Evolutionary conservation across 495 filamentous ascomycete species (phyloP).

Genomic region (Barbatosphaeria neglecta): DNA sequence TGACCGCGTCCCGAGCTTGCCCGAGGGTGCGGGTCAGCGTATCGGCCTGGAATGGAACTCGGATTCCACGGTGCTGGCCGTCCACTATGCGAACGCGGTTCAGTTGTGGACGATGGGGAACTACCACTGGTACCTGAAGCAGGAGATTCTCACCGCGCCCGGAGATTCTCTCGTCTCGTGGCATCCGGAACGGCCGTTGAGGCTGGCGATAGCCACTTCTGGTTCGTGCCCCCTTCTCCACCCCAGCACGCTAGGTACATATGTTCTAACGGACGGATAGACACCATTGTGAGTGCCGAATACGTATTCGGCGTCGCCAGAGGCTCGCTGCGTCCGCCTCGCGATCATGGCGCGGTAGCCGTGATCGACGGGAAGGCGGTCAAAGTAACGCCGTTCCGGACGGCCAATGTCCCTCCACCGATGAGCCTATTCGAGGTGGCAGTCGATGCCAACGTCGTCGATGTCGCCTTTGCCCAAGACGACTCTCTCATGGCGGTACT

Average conservation of each 20-base stretch:
- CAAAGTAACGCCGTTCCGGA: conserved; percentile 74
- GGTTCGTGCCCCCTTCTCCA: conserved; percentile 20
- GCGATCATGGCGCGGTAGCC: conserved; percentile 70
- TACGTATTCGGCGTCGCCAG: conserved; percentile 56
- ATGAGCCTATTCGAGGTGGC: conserved; percentile 74
- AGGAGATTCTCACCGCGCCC: conserved; percentile 51
- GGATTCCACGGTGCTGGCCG: conserved; percentile 83
- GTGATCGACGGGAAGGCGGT: conserved; percentile 78
- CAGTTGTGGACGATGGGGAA: conserved; percentile 97
- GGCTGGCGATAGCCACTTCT: conserved; percentile 39
- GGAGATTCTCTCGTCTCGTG: conserved; percentile 38
- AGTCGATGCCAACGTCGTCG: conserved; percentile 50
- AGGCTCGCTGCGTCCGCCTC: conserved; percentile 55
- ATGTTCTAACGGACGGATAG: conserved; percentile 24
- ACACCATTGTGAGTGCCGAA: conserved; percentile 48
- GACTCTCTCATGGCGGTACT: conserved; percentile 62
- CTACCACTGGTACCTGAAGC: conserved; percentile 98
- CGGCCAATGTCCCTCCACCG: conserved; percentile 80
- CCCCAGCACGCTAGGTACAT: too few species aligned
- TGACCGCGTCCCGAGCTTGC: conserved; percentile 17
- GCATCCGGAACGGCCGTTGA: conserved; percentile 76
- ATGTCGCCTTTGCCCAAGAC: conserved; percentile 60
- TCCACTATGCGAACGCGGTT: conserved; percentile 58
- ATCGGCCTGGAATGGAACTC: conserved; percentile 74
- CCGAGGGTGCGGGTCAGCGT: conserved; percentile 39